phyloP scores from a whole-genome alignment of 257 asterid species.

The Capsicum baccatum region DNA sequence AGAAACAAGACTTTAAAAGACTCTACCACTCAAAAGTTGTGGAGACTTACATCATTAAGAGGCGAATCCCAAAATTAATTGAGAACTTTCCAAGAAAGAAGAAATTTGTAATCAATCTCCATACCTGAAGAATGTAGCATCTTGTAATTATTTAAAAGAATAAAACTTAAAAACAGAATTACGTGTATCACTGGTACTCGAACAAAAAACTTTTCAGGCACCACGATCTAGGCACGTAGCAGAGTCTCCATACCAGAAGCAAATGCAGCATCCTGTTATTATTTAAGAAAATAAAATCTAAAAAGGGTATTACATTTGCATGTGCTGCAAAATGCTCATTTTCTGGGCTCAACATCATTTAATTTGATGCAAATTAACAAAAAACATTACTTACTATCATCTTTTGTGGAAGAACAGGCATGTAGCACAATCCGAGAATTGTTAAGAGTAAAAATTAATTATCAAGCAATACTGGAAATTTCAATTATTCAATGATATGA shows the following conservation, averaged over 20 bases:
- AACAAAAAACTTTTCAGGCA: slow-evolving; percentile 11
- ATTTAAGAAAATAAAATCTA: neutral
- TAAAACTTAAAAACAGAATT: neutral
- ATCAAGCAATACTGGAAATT: slow-evolving; percentile 8
- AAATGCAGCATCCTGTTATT: slow-evolving; percentile 5
- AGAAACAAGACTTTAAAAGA: neutral
- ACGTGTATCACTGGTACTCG: neutral
- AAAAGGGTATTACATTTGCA: neutral
- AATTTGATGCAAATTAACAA: neutral
- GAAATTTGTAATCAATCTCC: slow-evolving; percentile 81
- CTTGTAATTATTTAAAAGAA: neutral
- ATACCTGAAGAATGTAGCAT: slow-evolving; percentile 55
- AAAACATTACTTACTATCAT: neutral
- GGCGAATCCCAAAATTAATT: slow-evolving; percentile 96
- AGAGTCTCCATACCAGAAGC: slow-evolving; percentile 69
- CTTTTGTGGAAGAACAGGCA: neutral
- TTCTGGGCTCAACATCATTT: slow-evolving; percentile 3
- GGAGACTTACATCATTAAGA: slow-evolving; percentile 86
- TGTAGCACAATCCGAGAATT: neutral
- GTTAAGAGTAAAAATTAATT: neutral
- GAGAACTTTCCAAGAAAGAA: slow-evolving; percentile 89
- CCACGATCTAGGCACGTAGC: neutral
- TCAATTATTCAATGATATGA: slow-evolving; percentile 17
- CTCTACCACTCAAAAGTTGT: slow-evolving; percentile 18
- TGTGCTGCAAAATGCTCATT: neutral